These are phyloP conservation scores for Loxodes magnus DNA, from an alignment of 73 alveolate species.

Conservation along the genomic window DNA sequence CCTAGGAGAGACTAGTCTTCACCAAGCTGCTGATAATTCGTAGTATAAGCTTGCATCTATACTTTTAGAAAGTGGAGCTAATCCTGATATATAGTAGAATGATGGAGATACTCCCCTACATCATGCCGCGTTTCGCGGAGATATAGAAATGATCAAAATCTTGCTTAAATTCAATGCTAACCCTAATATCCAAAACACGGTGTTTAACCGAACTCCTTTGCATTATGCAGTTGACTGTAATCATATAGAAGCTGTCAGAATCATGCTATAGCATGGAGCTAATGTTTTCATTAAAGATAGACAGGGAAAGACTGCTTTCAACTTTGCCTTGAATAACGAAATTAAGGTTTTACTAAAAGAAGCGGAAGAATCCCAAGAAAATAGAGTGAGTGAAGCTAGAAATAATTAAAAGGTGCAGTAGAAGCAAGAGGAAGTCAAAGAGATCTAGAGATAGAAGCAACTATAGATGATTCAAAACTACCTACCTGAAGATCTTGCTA, in stretches of 20 bases:
- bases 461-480: too few species aligned
- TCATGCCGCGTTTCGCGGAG: constrained; percentile 26
- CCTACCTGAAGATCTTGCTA: too few species aligned
- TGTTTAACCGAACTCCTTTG: constrained; percentile 9
- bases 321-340: constrained; percentile 2
- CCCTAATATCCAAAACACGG: constrained; percentile 3
- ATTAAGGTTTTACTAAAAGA: background rate
- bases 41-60: background rate
- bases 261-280: constrained; percentile 2
- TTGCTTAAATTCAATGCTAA: constrained; percentile 12
- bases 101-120: constrained; percentile 36
- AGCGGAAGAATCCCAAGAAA: too few species aligned
- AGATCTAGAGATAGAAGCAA: background rate
- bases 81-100: background rate
- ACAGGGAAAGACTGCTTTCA: constrained; percentile 3
- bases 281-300: background rate
- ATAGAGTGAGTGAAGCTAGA: too few species aligned
- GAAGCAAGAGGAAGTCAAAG: background rate
- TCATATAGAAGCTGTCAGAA: background rate
- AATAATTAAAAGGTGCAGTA: too few species aligned
- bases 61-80: background rate
- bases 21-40: constrained; percentile 42
- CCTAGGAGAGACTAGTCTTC: constrained; percentile 43
- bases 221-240: constrained; percentile 20
- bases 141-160: constrained; percentile 12